These are phyloP conservation scores for Boletus speciosus DNA, from an alignment of 768 basidiomycete genomes.

Conservation along the genomic window DNA sequence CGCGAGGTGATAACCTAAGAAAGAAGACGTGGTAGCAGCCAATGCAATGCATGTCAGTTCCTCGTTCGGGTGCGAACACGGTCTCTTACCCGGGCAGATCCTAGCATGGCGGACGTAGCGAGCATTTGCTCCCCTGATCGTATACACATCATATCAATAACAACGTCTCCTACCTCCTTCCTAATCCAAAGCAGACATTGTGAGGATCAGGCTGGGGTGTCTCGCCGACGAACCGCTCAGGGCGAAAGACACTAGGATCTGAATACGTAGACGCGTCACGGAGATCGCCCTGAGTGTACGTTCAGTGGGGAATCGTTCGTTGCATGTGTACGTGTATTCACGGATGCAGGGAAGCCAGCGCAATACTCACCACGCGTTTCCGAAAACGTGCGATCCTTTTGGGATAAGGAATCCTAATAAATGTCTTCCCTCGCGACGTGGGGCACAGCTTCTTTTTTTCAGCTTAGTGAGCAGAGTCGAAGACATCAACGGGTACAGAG, in stretches of 20 bases:
- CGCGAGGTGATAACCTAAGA: neutral
- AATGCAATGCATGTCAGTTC: neutral
- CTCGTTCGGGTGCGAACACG: neutral
- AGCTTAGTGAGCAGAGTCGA: no score
- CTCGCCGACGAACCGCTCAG: constrained; percentile 33
- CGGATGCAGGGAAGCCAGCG: no score
- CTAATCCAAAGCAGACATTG: constrained; percentile 21
- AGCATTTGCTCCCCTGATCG: neutral
- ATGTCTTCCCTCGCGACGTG: no score
- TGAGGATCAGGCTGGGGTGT: constrained; percentile 19
- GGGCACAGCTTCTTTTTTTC: no score
- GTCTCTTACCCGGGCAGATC: constrained; percentile 16
- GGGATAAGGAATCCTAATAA: no score
- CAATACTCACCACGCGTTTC: no score
- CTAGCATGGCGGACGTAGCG: neutral
- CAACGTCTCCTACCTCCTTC: no score
- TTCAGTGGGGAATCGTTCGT: neutral
- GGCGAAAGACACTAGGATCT: constrained; percentile 30
- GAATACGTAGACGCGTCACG: constrained; percentile 43
- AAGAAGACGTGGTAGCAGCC: neutral
- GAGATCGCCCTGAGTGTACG: constrained; percentile 40
- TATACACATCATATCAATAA: no score
- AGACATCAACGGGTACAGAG: no score
- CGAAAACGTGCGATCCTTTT: no score
- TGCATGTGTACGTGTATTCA: constrained; percentile 5